phyloP scores from a whole-genome alignment of 108 stramenopile species.

The Bacterosira constricta region DNA sequence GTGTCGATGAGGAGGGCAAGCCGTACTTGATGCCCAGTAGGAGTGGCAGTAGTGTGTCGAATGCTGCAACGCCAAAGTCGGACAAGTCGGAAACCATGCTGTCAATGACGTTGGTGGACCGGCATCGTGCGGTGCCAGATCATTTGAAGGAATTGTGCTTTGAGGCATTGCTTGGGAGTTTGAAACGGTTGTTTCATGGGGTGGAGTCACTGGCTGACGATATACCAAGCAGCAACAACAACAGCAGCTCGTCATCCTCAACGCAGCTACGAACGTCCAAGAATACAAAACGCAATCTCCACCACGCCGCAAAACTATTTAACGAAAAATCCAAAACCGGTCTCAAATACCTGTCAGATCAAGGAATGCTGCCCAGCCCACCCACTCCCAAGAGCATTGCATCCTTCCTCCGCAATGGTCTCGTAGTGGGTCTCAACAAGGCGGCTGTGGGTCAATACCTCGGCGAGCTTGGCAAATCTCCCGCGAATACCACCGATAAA shows the following conservation, averaged over 20 bases:
- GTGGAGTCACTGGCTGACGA: slow-evolving; percentile 27
- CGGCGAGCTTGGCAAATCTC: slow-evolving; percentile 82
- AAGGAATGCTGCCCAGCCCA: slow-evolving; percentile 73
- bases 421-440: slow-evolving; percentile 90
- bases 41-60: slow-evolving; percentile 11
- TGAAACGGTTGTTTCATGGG: slow-evolving; percentile 70
- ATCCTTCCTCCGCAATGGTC: slow-evolving; percentile 84
- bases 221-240: background rate
- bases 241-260: background rate
- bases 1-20: slow-evolving; percentile 73
- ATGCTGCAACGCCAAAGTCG: slow-evolving; percentile 13
- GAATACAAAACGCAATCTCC: slow-evolving; percentile 67
- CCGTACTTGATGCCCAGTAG: slow-evolving; percentile 39
- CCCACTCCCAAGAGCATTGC: slow-evolving; percentile 84
- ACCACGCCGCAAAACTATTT: slow-evolving; percentile 76
- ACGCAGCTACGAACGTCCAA: slow-evolving; percentile 60
- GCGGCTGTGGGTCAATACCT: slow-evolving; percentile 88
- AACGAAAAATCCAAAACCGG: slow-evolving; percentile 79
- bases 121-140: slow-evolving; percentile 67
- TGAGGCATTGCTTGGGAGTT: slow-evolving; percentile 70
- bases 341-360: slow-evolving; percentile 66
- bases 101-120: background rate
- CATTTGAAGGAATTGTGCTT: slow-evolving; percentile 85
- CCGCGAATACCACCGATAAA: slow-evolving; percentile 53
- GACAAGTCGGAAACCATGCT: slow-evolving; percentile 9